phyloP scores from a whole-genome alignment of 805 yeast genomes.

The Vanderwaltozyma yarrowii region DNA sequence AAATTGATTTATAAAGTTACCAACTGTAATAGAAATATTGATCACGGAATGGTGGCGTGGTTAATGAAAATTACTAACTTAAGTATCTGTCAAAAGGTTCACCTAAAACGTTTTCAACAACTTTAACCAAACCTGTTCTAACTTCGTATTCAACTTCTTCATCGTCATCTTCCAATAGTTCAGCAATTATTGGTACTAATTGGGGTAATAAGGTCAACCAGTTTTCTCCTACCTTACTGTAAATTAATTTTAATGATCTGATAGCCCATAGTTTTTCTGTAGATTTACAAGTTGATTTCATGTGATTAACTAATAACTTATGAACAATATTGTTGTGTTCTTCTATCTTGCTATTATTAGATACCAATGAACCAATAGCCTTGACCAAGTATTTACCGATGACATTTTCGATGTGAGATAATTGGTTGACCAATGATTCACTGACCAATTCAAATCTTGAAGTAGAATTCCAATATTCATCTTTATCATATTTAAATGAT shows the following conservation, averaged over 20 bases:
- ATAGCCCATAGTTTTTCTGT: constrained; percentile 73
- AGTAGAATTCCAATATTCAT: constrained; percentile 89
- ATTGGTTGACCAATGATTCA: constrained; percentile 53
- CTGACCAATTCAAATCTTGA: constrained; percentile 71
- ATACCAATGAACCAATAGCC: constrained; percentile 67
- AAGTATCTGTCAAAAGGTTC: constrained; percentile 86
- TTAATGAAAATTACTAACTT: too few species aligned
- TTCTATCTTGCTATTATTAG: constrained; percentile 54
- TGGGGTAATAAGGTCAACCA: constrained; percentile 91
- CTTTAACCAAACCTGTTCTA: constrained; percentile 80
- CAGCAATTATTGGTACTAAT: constrained; percentile 91
- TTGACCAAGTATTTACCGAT: constrained; percentile 77
- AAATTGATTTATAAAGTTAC: too few species aligned
- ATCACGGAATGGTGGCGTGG: too few species aligned
- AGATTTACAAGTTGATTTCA: constrained; percentile 50
- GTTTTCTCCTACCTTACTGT: constrained; percentile 86
- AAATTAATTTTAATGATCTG: constrained; percentile 65
- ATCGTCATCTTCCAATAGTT: constrained; percentile 88
- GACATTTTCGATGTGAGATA: constrained; percentile 54
- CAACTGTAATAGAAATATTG: too few species aligned
- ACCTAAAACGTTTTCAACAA: constrained; percentile 84
- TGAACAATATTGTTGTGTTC: constrained; percentile 70
- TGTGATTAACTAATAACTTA: constrained; percentile 49
- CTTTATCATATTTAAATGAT: constrained; percentile 82
- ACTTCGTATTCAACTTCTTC: constrained; percentile 89